These are phyloP conservation scores for Leccinum truebloodii DNA, from an alignment of 768 basidiomycete genomes.

Conservation along the genomic window DNA sequence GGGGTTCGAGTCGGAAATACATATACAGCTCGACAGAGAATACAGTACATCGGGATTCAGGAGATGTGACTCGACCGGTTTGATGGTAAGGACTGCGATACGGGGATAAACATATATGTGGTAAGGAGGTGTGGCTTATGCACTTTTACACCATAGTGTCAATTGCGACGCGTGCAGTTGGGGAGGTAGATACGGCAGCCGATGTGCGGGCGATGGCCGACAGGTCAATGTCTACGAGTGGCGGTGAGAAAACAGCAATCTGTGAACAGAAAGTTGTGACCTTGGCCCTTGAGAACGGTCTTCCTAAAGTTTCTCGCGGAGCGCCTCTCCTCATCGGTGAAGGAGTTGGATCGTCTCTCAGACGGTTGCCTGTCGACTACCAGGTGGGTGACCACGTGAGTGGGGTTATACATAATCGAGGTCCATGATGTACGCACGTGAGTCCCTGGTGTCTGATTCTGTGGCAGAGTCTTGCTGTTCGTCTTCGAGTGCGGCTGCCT, in stretches of 20 bases:
- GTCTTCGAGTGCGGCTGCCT: conserved; percentile 59
- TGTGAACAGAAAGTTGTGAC: conserved; percentile 30
- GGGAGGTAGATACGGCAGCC: conserved; percentile 63
- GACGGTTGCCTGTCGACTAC: conserved; percentile 32
- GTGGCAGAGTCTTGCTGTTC: conserved; percentile 48
- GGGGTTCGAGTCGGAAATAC: conserved; percentile 9
- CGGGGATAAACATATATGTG: background rate
- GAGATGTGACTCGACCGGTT: background rate
- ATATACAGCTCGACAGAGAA: conserved; percentile 19
- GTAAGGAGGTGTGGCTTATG: background rate
- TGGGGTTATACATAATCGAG: background rate
- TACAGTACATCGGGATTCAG: conserved; percentile 9
- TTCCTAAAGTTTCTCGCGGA: conserved; percentile 69
- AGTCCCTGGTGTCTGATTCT: conserved; percentile 23
- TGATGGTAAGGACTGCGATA: background rate
- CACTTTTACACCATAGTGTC: conserved; percentile 23
- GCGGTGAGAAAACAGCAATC: conserved; percentile 4
- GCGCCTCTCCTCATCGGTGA: conserved; percentile 66
- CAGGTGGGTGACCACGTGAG: conserved; percentile 6
- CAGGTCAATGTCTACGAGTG: conserved; percentile 52
- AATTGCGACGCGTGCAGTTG: conserved; percentile 24
- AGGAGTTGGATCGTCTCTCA: conserved; percentile 41
- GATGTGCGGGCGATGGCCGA: conserved; percentile 83
- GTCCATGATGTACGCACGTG: conserved; percentile 17
- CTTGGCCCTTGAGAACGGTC: conserved; percentile 64